Conservation (phyloP, 2,329 filamentous ascomycete species). For the Xylaria sp. region DNA sequence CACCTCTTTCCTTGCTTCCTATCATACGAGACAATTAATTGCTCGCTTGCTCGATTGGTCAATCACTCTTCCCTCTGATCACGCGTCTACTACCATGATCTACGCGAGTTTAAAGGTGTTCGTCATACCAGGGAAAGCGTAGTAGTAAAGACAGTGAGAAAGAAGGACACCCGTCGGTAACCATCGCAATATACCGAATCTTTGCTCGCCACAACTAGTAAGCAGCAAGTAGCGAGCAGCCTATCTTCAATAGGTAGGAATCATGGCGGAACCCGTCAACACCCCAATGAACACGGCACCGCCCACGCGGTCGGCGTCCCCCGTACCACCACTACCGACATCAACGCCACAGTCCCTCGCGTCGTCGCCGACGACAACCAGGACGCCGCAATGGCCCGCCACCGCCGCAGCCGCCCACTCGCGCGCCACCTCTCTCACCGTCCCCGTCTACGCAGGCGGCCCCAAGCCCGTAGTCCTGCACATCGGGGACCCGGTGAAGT, state of each 20-base stretch:
- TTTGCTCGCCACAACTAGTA: too few species aligned
- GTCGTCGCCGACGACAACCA: conserved; percentile 26
- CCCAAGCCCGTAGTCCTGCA: conserved; percentile 67
- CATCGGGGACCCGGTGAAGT: conserved; percentile 69
- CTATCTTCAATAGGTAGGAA: too few species aligned
- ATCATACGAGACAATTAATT: too few species aligned
- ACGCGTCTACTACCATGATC: background rate
- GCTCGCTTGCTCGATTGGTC: too few species aligned
- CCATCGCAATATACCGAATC: background rate
- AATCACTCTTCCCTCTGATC: background rate
- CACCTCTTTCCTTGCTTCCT: too few species aligned
- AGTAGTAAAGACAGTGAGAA: background rate
- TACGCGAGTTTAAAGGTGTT: background rate
- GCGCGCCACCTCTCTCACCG: conserved; percentile 22
- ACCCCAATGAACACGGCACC: conserved; percentile 51
- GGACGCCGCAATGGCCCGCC: conserved; percentile 25
- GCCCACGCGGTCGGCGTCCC: conserved; percentile 52
- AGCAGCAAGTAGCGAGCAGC: too few species aligned
- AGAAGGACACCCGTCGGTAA: background rate
- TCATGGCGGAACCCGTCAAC: conserved; percentile 55
- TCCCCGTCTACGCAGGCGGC: conserved; percentile 29
- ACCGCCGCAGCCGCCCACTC: conserved; percentile 26
- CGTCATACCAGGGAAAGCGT: background rate
- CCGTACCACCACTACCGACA: conserved; percentile 38
- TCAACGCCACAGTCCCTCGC: conserved; percentile 29